Percentiles rank a stretch among this genome's conserved stretches.
These are phyloP conservation scores for Teratosphaeria viscida DNA, from an alignment of 2,329 filamentous ascomycete species.

Conservation along the genomic window DNA sequence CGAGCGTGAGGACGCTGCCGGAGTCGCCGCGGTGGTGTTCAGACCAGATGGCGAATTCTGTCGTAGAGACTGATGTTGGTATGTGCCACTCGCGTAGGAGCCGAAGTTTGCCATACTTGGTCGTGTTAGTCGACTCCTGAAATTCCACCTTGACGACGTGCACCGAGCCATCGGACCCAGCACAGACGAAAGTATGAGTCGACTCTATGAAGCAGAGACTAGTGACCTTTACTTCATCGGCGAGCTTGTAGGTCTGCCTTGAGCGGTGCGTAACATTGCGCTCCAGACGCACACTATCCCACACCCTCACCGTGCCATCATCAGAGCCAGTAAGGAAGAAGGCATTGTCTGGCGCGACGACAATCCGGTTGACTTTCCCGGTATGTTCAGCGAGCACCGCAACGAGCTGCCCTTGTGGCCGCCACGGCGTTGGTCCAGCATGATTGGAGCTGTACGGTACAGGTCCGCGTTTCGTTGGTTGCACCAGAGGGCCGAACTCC, in stretches of 20 bases:
- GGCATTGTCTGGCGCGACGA: constrained; percentile 75
- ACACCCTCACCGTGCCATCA: constrained; percentile 82
- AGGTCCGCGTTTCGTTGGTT: constrained; percentile 48
- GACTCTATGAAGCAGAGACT: constrained; percentile 85
- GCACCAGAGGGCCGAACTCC: constrained; percentile 70
- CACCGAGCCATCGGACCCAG: constrained; percentile 79
- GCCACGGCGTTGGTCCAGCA: constrained; percentile 46
- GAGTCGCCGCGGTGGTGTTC: constrained; percentile 81
- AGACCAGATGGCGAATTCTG: constrained; percentile 77
- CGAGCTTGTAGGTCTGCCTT: constrained; percentile 73
- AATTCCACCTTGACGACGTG: constrained; percentile 79
- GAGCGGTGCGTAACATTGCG: constrained; percentile 83
- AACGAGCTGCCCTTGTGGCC: constrained; percentile 71
- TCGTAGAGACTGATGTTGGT: constrained; percentile 32
- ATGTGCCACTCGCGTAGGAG: constrained; percentile 74
- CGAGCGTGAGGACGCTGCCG: constrained; percentile 71
- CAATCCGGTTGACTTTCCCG: constrained; percentile 69
- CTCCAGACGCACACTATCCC: constrained; percentile 84
- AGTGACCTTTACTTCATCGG: constrained; percentile 59
- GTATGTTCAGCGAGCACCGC: constrained; percentile 83
- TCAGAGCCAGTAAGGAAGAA: constrained; percentile 94
- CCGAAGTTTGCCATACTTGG: constrained; percentile 55
- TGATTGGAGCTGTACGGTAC: constrained; percentile 29
- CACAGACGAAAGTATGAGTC: constrained; percentile 87
- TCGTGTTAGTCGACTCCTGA: constrained; percentile 40